phyloP scores from a whole-genome alignment of 2,329 filamentous ascomycete genomes.

The Trichoderma atroviride region DNA sequence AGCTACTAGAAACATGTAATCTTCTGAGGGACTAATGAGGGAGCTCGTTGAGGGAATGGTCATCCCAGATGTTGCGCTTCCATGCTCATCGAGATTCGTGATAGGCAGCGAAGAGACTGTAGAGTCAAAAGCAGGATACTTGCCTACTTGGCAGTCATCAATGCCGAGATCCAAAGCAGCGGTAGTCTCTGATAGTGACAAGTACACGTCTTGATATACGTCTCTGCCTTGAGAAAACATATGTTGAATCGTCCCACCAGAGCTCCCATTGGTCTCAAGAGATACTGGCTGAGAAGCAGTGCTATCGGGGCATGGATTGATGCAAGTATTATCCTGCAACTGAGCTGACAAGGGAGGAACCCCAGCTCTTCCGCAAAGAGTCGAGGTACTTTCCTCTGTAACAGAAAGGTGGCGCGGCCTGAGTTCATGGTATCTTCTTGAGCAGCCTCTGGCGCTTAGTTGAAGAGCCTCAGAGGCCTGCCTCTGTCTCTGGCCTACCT shows the following conservation, averaged over 20 bases:
- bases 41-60: background rate
- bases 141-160: background rate
- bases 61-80: background rate
- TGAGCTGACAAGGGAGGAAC: background rate
- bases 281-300: background rate
- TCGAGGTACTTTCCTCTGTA: background rate
- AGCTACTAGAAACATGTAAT: background rate
- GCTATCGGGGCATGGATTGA: background rate
- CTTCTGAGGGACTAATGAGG: background rate
- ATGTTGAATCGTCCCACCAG: background rate
- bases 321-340: background rate
- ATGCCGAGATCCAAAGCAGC: background rate
- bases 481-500: background rate
- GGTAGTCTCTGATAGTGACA: background rate
- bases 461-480: background rate
- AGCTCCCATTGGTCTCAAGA: background rate
- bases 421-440: background rate
- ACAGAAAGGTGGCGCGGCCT: background rate
- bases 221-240: background rate
- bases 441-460: background rate
- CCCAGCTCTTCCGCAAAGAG: background rate
- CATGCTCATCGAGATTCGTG: background rate
- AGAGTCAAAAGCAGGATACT: background rate
- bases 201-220: background rate
- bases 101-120: background rate